These are phyloP conservation scores for Zygotorulaspora florentina DNA, from an alignment of 805 yeast genomes.

Conservation along the genomic window DNA sequence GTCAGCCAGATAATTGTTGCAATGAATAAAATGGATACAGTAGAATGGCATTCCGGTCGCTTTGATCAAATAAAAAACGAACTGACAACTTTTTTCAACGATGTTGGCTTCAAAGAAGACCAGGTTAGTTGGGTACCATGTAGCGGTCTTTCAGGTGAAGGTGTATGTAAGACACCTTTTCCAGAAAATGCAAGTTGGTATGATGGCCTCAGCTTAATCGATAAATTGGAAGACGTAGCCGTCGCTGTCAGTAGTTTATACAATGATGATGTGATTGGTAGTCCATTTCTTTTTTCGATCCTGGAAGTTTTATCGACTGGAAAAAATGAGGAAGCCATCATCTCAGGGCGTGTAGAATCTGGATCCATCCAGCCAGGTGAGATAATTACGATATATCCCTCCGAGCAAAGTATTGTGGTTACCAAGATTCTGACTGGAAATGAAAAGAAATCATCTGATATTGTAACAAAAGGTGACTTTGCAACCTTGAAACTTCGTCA, in stretches of 20 bases:
- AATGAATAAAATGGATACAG: constrained; percentile 85
- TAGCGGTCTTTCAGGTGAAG: constrained; percentile 92
- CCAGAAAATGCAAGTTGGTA: constrained; percentile 21
- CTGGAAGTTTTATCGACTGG: constrained; percentile 55
- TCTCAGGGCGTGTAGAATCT: constrained; percentile 30
- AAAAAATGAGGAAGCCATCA: constrained; percentile 45
- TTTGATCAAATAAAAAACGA: constrained; percentile 86
- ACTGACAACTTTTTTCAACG: constrained; percentile 68
- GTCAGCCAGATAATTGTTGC: constrained; percentile 86
- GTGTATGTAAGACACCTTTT: constrained; percentile 74
- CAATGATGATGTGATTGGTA: constrained; percentile 29
- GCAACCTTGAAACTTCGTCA: constrained; percentile 42
- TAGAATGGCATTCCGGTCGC: constrained; percentile 86
- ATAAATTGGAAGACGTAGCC: constrained; percentile 60
- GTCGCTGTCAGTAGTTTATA: constrained; percentile 12
- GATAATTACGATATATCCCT: constrained; percentile 53
- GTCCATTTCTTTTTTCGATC: constrained; percentile 54
- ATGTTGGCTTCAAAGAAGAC: constrained; percentile 75
- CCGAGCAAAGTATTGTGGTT: constrained; percentile 37
- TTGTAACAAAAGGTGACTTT: constrained; percentile 54
- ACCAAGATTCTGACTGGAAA: constrained; percentile 34
- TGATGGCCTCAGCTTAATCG: constrained; percentile 40
- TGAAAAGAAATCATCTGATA: constrained; percentile 16
- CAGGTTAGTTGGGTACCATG: constrained; percentile 90
- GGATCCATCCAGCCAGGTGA: constrained; percentile 73